Evolutionary conservation across 2,329 filamentous ascomycete species (phyloP).

Genomic region (Tetracladium maxilliforme): DNA sequence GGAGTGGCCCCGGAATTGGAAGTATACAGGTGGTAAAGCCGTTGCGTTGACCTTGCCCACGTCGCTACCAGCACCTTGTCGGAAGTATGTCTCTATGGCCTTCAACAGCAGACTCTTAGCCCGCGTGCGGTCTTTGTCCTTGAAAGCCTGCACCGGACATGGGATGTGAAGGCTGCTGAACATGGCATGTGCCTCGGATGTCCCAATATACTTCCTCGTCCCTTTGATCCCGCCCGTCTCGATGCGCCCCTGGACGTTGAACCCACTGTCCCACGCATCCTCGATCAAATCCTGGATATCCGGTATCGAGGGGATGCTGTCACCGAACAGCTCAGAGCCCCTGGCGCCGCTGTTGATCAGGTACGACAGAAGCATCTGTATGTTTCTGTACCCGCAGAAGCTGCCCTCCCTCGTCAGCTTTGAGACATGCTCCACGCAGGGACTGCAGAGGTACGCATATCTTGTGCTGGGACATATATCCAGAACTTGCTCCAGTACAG

Average conservation of each 20-base stretch:
- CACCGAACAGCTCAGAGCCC: slow-evolving; percentile 45
- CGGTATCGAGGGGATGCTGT: slow-evolving; percentile 59
- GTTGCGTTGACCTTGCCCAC: slow-evolving; percentile 55
- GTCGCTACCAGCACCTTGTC: slow-evolving; percentile 30
- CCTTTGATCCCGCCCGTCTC: slow-evolving; percentile 79
- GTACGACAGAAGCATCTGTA: slow-evolving; percentile 80
- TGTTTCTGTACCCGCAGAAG: slow-evolving; percentile 92
- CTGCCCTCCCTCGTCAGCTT: slow-evolving; percentile 71
- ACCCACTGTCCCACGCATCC: slow-evolving; percentile 71
- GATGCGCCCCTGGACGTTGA: slow-evolving; percentile 56
- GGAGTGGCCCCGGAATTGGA: slow-evolving; percentile 75
- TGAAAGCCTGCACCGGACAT: slow-evolving; percentile 50
- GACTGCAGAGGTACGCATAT: slow-evolving; percentile 68
- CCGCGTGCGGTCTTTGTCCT: slow-evolving; percentile 16
- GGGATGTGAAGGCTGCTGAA: slow-evolving; percentile 55
- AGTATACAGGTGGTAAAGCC: slow-evolving; percentile 68
- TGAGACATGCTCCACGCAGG: slow-evolving; percentile 62
- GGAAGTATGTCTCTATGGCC: slow-evolving; percentile 63
- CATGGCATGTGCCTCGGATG: slow-evolving; percentile 73
- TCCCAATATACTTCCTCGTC: slow-evolving; percentile 94
- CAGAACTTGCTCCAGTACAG: slow-evolving; percentile 46
- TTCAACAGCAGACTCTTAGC: slow-evolving; percentile 36
- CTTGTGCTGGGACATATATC: slow-evolving; percentile 48
- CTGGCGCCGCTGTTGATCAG: slow-evolving; percentile 43
- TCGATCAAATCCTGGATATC: slow-evolving; percentile 80